These are phyloP conservation scores for Eucalyptus pumila DNA, from an alignment of 345 rosid genomes.

Conservation along the genomic window DNA sequence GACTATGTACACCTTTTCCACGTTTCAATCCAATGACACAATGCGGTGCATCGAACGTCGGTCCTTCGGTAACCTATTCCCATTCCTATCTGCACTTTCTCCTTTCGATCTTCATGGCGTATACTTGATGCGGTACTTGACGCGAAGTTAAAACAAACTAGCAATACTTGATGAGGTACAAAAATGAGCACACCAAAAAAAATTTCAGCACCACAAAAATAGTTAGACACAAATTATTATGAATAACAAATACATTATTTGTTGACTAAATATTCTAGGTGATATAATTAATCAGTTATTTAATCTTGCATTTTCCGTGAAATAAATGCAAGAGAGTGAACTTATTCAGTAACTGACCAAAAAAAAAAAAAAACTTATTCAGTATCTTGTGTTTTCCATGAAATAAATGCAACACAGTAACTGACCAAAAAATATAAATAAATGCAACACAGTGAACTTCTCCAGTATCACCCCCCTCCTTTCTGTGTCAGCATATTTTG, in stretches of 20 bases:
- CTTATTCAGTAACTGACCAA: too few relatives aligned
- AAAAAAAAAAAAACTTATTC: too few relatives aligned
- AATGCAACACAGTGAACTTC: neutral
- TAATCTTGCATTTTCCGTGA: neutral
- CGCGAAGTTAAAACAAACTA: too few relatives aligned
- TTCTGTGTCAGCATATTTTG: neutral
- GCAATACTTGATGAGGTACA: too few relatives aligned
- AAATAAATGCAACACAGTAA: too few relatives aligned
- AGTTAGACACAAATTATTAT: too few relatives aligned
- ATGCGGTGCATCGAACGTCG: too few relatives aligned
- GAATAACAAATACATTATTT: too few relatives aligned
- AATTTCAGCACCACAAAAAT: neutral
- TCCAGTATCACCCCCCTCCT: neutral
- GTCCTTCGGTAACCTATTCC: neutral
- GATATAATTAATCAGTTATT: too few relatives aligned
- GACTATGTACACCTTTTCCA: neutral
- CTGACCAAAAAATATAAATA: too few relatives aligned
- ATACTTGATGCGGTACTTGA: neutral
- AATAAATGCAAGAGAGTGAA: too few relatives aligned
- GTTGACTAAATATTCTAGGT: neutral
- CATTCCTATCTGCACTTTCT: neutral
- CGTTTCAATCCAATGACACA: neutral
- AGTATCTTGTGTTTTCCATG: too few relatives aligned
- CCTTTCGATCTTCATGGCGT: neutral
- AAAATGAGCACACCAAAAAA: neutral